Conservation (phyloP, 2,329 filamentous ascomycete species). For the Colletotrichum phormii region DNA sequence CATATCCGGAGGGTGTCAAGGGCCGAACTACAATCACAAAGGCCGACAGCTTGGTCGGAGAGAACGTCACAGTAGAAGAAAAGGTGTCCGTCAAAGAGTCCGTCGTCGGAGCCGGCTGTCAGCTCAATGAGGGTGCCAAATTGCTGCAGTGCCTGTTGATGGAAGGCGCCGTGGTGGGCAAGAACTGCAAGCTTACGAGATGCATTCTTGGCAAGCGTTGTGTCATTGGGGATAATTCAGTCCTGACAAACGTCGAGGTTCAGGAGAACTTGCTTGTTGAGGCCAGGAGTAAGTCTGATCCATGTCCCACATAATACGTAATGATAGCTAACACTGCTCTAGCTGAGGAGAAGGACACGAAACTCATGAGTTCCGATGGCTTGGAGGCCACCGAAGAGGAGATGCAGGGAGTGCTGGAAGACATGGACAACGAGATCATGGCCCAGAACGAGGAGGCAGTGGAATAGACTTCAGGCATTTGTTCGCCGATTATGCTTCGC, state of each 20-base stretch:
- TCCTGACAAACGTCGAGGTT: constrained; percentile 91
- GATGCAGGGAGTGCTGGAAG: constrained; percentile 64
- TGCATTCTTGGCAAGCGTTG: constrained; percentile 87
- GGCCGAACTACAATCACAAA: constrained; percentile 84
- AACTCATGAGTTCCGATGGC: constrained; percentile 75
- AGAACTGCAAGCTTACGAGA: constrained; percentile 85
- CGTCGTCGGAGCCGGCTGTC: constrained; percentile 88
- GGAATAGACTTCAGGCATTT: constrained; percentile 13
- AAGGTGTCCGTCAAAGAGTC: constrained; percentile 93
- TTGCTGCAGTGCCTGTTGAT: constrained; percentile 90
- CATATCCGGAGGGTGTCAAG: constrained; percentile 85
- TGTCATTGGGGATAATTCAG: constrained; percentile 83
- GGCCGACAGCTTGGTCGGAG: constrained; percentile 84
- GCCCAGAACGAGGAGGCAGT: constrained; percentile 39
- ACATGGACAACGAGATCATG: constrained; percentile 52
- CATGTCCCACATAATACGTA: neutral
- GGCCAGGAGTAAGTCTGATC: constrained; percentile 70
- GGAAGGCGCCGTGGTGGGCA: constrained; percentile 89
- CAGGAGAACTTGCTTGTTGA: constrained; percentile 91
- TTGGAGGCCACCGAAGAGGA: constrained; percentile 74
- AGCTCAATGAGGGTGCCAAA: constrained; percentile 87
- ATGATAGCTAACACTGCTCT: constrained; percentile 42
- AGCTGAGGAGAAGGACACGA: constrained; percentile 76
- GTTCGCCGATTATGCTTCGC: constrained; percentile 15
- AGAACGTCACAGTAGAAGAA: constrained; percentile 90